A percentile compares a stretch with the other conserved stretches of the same genome.
phyloP scores from a whole-genome alignment of 176 grass and related monocot species.

The Oryza meridionalis region DNA sequence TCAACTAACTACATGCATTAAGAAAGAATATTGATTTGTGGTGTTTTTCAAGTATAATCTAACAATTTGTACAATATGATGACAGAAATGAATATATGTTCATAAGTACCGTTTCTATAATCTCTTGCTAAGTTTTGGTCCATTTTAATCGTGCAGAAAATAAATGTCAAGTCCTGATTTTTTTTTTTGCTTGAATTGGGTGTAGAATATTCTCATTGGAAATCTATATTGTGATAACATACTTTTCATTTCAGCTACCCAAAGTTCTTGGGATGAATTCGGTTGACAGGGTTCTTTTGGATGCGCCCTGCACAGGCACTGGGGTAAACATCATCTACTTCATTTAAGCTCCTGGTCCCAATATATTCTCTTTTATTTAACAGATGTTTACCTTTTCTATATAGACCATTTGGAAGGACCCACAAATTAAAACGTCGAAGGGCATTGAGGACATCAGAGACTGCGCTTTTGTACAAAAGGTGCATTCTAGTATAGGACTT shows the following conservation, averaged over 20 bases:
- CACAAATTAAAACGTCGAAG: conserved; percentile 89
- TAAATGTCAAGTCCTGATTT: not conserved
- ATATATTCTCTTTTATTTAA: conserved; percentile 17
- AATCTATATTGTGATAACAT: conserved; percentile 17
- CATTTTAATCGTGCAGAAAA: conserved; percentile 21
- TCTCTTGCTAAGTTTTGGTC: not conserved
- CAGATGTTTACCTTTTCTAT: conserved; percentile 22
- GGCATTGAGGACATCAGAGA: conserved; percentile 81
- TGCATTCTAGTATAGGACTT: conserved; percentile 38
- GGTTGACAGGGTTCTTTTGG: conserved; percentile 94
- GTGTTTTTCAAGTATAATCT: not conserved
- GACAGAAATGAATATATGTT: not conserved
- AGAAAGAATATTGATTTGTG: conserved; percentile 1
- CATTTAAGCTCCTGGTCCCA: conserved; percentile 31
- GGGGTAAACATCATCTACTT: conserved; percentile 57
- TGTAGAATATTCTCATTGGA: not conserved
- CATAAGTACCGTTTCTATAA: not conserved
- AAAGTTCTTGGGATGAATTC: conserved; percentile 89
- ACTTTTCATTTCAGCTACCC: conserved; percentile 67
- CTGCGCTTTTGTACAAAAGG: conserved; percentile 94
- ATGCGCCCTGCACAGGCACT: conserved; percentile 93
- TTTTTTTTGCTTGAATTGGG: not conserved
- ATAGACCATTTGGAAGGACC: conserved; percentile 92
- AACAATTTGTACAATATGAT: conserved; percentile 5
- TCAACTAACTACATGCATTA: not conserved